Evolutionary conservation across 2,329 filamentous ascomycete genomes (phyloP).

Genomic region (Xenoacremonium recifei): DNA sequence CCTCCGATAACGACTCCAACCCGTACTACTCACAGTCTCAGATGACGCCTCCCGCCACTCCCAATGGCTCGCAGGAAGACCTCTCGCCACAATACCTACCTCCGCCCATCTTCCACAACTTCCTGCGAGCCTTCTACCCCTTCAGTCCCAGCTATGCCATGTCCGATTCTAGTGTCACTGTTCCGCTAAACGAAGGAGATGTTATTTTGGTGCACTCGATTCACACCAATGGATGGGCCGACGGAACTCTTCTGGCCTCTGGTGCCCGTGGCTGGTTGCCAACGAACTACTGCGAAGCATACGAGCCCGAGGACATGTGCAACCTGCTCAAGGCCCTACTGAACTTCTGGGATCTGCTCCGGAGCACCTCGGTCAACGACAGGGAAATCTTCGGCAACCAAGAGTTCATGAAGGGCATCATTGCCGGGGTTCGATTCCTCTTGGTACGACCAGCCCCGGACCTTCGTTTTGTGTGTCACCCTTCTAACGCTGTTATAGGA

Average conservation of each 20-base stretch:
- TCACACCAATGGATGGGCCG: conserved; percentile 97
- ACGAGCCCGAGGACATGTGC: conserved; percentile 84
- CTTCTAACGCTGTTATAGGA: conserved; percentile 55
- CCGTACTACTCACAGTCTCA: conserved; percentile 54
- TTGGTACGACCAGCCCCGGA: conserved; percentile 59
- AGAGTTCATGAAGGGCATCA: conserved; percentile 91
- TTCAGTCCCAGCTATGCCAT: conserved; percentile 79
- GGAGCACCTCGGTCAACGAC: conserved; percentile 73
- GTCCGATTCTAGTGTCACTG: conserved; percentile 81
- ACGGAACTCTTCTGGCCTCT: conserved; percentile 84
- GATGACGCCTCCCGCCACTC: conserved; percentile 76
- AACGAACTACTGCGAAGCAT: conserved; percentile 96
- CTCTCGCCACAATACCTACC: conserved; percentile 42
- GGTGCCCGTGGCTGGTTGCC: conserved; percentile 93
- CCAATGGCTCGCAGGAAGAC: conserved; percentile 65
- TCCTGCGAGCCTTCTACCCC: conserved; percentile 88
- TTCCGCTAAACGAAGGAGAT: conserved; percentile 86
- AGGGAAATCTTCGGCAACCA: conserved; percentile 81
- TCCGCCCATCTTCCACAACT: conserved; percentile 82
- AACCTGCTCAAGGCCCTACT: conserved; percentile 82
- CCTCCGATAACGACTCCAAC: conserved; percentile 34
- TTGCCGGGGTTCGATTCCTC: conserved; percentile 87
- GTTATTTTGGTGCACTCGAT: conserved; percentile 93
- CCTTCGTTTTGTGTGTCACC: conserved; percentile 11
- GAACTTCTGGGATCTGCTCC: conserved; percentile 88